Conservation (phyloP, 768 basidiomycete species). For the Lenzites betulinus region DNA sequence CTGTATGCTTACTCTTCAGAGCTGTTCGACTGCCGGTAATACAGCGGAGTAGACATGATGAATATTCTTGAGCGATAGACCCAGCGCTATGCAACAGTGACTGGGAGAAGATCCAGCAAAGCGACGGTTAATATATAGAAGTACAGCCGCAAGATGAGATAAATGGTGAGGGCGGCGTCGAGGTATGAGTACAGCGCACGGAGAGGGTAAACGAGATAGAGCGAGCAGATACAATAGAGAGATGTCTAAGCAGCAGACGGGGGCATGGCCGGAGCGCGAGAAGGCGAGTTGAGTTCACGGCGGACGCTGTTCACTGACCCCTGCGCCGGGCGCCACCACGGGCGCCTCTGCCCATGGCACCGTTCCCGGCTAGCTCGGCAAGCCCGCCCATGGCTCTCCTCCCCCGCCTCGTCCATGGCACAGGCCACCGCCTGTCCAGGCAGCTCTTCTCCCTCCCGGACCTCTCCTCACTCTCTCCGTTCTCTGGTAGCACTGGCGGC, state of each 20-base stretch:
- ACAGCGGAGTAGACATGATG: constrained; percentile 9
- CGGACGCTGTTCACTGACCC: constrained; percentile 5
- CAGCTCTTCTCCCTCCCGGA: constrained; percentile 45
- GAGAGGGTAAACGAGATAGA: neutral
- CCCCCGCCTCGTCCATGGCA: constrained; percentile 13
- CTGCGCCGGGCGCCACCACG: constrained; percentile 6
- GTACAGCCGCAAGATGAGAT: constrained; percentile 2
- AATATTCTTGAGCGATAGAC: neutral
- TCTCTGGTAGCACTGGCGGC: constrained; percentile 33
- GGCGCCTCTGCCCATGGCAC: constrained; percentile 5
- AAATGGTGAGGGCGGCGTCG: neutral
- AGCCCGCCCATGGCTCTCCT: constrained; percentile 19
- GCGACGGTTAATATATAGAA: neutral
- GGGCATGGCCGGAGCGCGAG: constrained; percentile 3
- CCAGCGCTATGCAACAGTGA: neutral
- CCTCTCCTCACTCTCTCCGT: constrained; percentile 47
- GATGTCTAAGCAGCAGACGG: constrained; percentile 11
- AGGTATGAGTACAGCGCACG: neutral
- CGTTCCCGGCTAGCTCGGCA: neutral
- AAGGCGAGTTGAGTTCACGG: neutral
- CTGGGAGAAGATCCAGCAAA: neutral
- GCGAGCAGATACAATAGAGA: constrained; percentile 18
- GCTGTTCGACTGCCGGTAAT: constrained; percentile 15
- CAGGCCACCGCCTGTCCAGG: constrained; percentile 9
- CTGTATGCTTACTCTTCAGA: constrained; percentile 17